Evolutionary conservation across 768 basidiomycete genomes (phyloP).

Genomic region (Russula olivacea): DNA sequence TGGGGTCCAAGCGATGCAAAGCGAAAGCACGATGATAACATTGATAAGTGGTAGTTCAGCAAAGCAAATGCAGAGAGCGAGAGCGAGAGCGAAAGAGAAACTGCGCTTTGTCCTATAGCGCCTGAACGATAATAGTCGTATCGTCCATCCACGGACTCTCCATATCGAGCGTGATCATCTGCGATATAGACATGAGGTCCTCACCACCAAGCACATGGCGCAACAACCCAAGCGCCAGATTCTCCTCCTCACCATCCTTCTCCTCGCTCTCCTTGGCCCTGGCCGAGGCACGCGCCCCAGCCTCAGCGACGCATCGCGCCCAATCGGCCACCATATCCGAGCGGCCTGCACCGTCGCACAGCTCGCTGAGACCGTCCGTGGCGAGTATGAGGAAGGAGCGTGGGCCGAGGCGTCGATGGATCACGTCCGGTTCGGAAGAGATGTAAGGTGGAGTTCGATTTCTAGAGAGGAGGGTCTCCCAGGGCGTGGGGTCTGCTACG

Average conservation of each 20-base stretch:
- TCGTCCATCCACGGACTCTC: constrained; percentile 48
- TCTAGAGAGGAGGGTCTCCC: constrained; percentile 31
- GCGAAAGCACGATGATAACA: neutral
- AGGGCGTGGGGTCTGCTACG: constrained; percentile 30
- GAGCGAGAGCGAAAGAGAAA: neutral
- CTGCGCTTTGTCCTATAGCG: constrained; percentile 24
- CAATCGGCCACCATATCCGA: constrained; percentile 35
- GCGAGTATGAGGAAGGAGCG: constrained; percentile 37
- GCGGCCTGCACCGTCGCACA: constrained; percentile 34
- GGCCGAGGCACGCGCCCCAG: constrained; percentile 9
- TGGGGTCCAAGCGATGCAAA: neutral
- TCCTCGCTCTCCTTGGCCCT: constrained; percentile 5
- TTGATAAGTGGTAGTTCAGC: neutral
- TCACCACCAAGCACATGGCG: constrained; percentile 41
- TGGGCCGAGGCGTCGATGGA: constrained; percentile 33
- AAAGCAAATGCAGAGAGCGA: neutral
- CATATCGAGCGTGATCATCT: constrained; percentile 45
- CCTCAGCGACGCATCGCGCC: constrained; percentile 32
- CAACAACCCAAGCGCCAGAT: constrained; percentile 39
- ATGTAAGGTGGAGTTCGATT: constrained; percentile 46
- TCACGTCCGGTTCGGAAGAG: constrained; percentile 37
- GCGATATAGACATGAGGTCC: constrained; percentile 37
- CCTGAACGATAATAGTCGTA: constrained; percentile 42
- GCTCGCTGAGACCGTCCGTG: constrained; percentile 43
- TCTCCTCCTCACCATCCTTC: constrained; percentile 23